Base-by-base conservation (phyloP, 208 protist species). In the Trypanosoma platydactyli region DNA sequence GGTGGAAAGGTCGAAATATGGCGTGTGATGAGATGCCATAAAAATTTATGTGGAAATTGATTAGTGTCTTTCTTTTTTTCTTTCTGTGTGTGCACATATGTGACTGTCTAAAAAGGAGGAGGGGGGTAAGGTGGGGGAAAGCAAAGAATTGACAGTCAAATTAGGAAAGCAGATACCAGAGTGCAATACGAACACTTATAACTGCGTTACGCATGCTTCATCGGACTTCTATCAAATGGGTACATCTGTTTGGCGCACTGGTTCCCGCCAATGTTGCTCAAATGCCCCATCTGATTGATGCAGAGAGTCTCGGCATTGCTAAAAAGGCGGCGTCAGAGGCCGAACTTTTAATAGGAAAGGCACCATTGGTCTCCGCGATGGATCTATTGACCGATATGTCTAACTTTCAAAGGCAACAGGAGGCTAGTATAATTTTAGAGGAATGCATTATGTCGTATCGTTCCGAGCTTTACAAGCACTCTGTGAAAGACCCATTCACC, bases 241-340 rank as follows among this genome's bases (percentile, higher is more conserved):
- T 89, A 24, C 86, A 95, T 54, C 71, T 95, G 40, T 95, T 95
- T 66, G 81, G 76, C 35, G 82, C 86, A 27, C 68, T 95, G 11
- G 85, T 95, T 42, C 90, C 90, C 9, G 60, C 68, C 2, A 79
- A 80, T 24, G 74, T 70, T 52, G 67, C 81, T 35, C 65, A 74
- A 29, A 64, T 50, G 4, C 79, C 79, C 13, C 50, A 79, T 57
- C 64, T 84, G 45, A 60, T 95, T 22, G 76, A 57, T 11, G 58
- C 20, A 0, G 73, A 77, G 3, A 49, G 84, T 22, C 50, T 92
- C 41, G 73, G 66, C 1, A 55, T 57, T 0, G 86, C 87, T 45
- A 80, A 86, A 57, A 55, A 65, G 0, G 84, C 80, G 3, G 51
- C 84, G 5, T 52, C 68, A 54, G 82, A 95, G 63, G 71, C 81